Percentiles rank a stretch among this genome's conserved stretches.
Conservation (phyloP, 495 filamentous ascomycete genomes). For the Podospora pseudopauciseta region DNA sequence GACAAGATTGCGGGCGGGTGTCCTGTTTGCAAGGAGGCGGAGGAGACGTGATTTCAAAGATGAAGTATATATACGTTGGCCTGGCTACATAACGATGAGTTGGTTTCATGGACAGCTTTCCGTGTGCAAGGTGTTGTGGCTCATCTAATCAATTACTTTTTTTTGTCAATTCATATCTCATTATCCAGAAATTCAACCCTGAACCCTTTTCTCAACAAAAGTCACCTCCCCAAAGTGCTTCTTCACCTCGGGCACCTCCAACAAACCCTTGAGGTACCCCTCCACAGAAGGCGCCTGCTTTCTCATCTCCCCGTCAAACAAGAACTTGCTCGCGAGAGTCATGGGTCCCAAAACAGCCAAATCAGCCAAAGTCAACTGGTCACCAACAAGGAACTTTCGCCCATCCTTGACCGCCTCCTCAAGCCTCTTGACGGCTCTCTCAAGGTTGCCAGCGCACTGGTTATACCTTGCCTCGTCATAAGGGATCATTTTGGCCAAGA, state of each 20-base stretch:
- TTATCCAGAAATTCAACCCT: neutral
- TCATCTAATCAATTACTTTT: neutral
- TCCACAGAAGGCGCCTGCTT: constrained; percentile 42
- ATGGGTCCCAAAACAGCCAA: constrained; percentile 44
- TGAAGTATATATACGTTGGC: neutral
- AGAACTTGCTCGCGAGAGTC: constrained; percentile 37
- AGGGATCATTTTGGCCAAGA: constrained; percentile 35
- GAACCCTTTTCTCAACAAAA: constrained; percentile 40
- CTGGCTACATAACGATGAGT: neutral
- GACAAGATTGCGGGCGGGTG: constrained; percentile 69
- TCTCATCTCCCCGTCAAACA: constrained; percentile 52
- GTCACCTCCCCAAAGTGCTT: constrained; percentile 46
- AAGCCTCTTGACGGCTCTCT: constrained; percentile 38
- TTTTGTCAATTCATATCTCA: neutral
- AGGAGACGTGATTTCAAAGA: constrained; percentile 7
- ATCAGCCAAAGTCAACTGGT: constrained; percentile 54
- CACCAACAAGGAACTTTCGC: constrained; percentile 47
- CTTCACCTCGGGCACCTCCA: constrained; percentile 48
- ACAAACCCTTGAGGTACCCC: constrained; percentile 42
- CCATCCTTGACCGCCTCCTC: constrained; percentile 41
- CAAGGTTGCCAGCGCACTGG: constrained; percentile 24
- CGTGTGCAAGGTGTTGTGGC: neutral
- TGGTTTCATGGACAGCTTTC: neutral
- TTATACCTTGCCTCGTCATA: constrained; percentile 40
- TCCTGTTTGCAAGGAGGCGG: constrained; percentile 52